Evolutionary conservation across 2,329 filamentous ascomycete species (phyloP).

Genomic region (Aspergillus ruber): DNA sequence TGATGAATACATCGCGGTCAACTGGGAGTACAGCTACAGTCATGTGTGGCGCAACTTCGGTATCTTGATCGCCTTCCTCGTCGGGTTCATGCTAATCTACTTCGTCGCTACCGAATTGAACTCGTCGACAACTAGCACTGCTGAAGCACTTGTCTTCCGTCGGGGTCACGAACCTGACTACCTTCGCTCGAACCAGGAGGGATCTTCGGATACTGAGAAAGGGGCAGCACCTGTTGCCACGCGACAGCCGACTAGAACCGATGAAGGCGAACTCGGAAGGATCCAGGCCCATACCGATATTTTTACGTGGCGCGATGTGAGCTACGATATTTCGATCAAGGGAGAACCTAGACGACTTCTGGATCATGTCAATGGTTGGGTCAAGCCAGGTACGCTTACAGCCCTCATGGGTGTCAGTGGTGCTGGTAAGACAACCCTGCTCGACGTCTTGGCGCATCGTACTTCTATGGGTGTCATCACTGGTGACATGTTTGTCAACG

Average conservation of each 20-base stretch:
- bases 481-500: constrained; percentile 77
- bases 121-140: constrained; percentile 63
- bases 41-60: constrained; percentile 66
- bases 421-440: constrained; percentile 81
- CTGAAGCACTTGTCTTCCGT: constrained; percentile 69
- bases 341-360: constrained; percentile 65
- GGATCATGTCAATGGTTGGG: constrained; percentile 82
- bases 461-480: constrained; percentile 80
- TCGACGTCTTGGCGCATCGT: constrained; percentile 77
- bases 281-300: constrained; percentile 62
- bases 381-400: constrained; percentile 83
- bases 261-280: no score
- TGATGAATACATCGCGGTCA: constrained; percentile 49
- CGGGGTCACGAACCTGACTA: constrained; percentile 38
- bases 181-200: constrained; percentile 1
- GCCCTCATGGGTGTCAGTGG: constrained; percentile 86
- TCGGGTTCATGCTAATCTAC: constrained; percentile 57
- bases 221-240: background rate
- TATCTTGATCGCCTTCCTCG: constrained; percentile 58
- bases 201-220: constrained; percentile 2
- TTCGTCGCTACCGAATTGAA: constrained; percentile 41
- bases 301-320: constrained; percentile 77
- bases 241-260: background rate
- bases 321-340: constrained; percentile 74
- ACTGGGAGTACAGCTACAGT: constrained; percentile 51